Percentiles rank a stretch among this genome's conserved stretches.
Conservation (phyloP, 2,329 filamentous ascomycete genomes). For the Diaporthe sp. region DNA sequence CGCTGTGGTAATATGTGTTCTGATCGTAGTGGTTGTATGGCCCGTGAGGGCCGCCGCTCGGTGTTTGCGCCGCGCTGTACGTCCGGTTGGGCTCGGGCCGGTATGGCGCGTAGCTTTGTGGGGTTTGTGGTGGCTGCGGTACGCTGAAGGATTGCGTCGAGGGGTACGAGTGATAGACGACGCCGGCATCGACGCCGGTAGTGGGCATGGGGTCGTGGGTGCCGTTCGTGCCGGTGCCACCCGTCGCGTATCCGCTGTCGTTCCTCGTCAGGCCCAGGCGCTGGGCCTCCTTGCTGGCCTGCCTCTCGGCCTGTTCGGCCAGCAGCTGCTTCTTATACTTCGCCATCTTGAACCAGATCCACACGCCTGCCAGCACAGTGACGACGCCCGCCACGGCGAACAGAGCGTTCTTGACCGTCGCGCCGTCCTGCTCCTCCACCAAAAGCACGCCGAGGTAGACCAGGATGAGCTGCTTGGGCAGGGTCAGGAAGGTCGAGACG, state of each 20-base stretch:
- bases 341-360: constrained; percentile 55
- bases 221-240: not conserved
- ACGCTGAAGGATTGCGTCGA: constrained; percentile 30
- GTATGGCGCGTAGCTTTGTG: constrained; percentile 27
- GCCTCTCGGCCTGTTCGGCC: constrained; percentile 50
- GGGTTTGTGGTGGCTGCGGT: not conserved
- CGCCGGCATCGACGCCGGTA: not conserved
- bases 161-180: constrained; percentile 22
- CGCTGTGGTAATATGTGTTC: constrained; percentile 19
- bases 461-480: constrained; percentile 58
- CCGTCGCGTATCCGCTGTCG: constrained; percentile 38
- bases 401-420: constrained; percentile 51
- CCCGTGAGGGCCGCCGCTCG: not conserved
- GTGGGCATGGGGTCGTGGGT: constrained; percentile 15
- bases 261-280: constrained; percentile 36
- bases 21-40: constrained; percentile 24
- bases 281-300: constrained; percentile 37
- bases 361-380: constrained; percentile 53
- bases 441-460: constrained; percentile 58
- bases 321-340: constrained; percentile 52
- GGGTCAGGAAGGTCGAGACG: constrained; percentile 56
- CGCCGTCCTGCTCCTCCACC: constrained; percentile 47
- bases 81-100: constrained; percentile 24
- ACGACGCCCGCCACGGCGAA: constrained; percentile 51
- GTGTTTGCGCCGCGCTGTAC: not conserved